phyloP scores from a whole-genome alignment of 2,329 filamentous ascomycete genomes.

The Sarocladium brachiariae region DNA sequence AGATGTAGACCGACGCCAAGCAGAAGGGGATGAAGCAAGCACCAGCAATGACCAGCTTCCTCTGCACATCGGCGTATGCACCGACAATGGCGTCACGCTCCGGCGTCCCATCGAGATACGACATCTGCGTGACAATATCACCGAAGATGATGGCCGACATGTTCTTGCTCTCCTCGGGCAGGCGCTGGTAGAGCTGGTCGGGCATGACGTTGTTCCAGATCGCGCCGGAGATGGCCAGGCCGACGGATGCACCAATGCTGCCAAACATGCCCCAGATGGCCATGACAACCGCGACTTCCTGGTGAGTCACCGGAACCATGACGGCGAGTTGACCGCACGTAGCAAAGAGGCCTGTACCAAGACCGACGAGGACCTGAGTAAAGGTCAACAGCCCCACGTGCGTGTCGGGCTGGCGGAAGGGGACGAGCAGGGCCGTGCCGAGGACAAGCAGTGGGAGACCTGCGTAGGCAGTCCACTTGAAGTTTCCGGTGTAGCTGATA shows the following conservation, averaged over 20 bases:
- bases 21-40: conserved; percentile 25
- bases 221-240: conserved; percentile 50
- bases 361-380: conserved; percentile 46
- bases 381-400: conserved; percentile 40
- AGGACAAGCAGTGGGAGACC: conserved; percentile 31
- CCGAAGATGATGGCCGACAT: conserved; percentile 30
- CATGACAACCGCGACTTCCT: conserved; percentile 48
- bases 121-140: conserved; percentile 42
- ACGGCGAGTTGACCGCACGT: conserved; percentile 43
- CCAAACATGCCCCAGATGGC: conserved; percentile 51
- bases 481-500: conserved; percentile 36
- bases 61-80: conserved; percentile 38
- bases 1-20: conserved; percentile 23
- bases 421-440: conserved; percentile 32
- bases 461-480: conserved; percentile 30
- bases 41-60: conserved; percentile 31
- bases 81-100: conserved; percentile 47
- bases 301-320: conserved; percentile 46
- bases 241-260: conserved; percentile 49
- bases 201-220: conserved; percentile 51
- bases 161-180: conserved; percentile 33
- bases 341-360: conserved; percentile 29
- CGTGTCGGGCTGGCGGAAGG: conserved; percentile 30
- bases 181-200: conserved; percentile 26
- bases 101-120: conserved; percentile 37